Evolutionary conservation across 2,329 filamentous ascomycete species (phyloP).

Genomic region (Fusarium sp.): DNA sequence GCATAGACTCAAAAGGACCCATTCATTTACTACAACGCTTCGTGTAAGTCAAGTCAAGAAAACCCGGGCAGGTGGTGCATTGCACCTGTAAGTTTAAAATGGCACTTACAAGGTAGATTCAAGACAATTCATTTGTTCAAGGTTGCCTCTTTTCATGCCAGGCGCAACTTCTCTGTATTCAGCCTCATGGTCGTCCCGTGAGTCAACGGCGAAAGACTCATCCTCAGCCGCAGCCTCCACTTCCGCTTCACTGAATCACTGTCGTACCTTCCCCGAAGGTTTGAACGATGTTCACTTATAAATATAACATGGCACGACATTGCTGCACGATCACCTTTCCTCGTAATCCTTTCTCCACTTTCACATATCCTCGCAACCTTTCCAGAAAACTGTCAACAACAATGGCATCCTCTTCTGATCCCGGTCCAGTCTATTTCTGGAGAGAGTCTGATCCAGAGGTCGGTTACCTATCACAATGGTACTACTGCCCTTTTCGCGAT

Average conservation of each 20-base stretch:
- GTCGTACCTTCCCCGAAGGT: background rate
- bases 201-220: conserved; percentile 42
- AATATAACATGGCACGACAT: background rate
- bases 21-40: background rate
- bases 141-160: background rate
- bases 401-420: conserved; percentile 5
- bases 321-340: background rate
- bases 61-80: background rate
- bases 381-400: conserved; percentile 15
- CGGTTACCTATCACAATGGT: conserved; percentile 74
- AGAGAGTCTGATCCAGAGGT: conserved; percentile 57
- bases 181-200: conserved; percentile 14
- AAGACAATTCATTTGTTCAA: background rate
- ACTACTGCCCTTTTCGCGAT: conserved; percentile 60
- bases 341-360: background rate
- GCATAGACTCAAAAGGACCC: background rate
- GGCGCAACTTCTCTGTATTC: background rate
- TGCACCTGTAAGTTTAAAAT: background rate
- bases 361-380: background rate
- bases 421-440: conserved; percentile 59
- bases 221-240: conserved; percentile 10
- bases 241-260: background rate
- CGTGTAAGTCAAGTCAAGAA: background rate
- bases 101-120: background rate
- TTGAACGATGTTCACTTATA: background rate